Percentiles rank a stretch among this genome's conserved stretches.
Conservation (phyloP, 2,329 filamentous ascomycete genomes). For the Calonectria crousiana region DNA sequence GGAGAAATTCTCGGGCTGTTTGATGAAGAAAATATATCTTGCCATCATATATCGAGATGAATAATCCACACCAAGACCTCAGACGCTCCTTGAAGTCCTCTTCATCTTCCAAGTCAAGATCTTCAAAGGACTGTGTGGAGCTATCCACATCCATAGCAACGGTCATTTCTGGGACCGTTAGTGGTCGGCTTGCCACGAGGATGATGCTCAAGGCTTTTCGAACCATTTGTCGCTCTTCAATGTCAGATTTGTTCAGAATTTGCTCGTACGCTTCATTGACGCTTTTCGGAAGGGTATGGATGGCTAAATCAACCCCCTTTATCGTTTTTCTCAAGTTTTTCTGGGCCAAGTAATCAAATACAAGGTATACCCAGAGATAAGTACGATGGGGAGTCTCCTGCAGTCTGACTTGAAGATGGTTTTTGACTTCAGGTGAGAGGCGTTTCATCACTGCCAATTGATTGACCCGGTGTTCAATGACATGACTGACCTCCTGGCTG, state of each 20-base stretch:
- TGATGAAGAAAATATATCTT: conserved; percentile 32
- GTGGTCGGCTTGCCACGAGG: conserved; percentile 40
- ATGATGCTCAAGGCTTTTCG: conserved; percentile 43
- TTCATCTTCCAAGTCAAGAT: conserved; percentile 39
- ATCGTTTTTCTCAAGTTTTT: no score
- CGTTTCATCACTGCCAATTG: no score
- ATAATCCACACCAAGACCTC: conserved; percentile 43
- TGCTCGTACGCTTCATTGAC: no score
- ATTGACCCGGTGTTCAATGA: no score
- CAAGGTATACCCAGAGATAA: no score
- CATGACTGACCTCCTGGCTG: no score
- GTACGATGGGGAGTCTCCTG: no score
- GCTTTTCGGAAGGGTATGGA: no score
- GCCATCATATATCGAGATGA: conserved; percentile 46
- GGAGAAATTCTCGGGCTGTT: conserved; percentile 48
- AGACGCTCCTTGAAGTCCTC: conserved; percentile 35
- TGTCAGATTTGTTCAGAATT: conserved; percentile 30
- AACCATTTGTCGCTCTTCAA: conserved; percentile 15
- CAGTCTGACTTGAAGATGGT: no score
- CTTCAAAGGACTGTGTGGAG: not conserved
- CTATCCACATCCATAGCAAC: conserved; percentile 38
- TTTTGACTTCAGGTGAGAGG: no score
- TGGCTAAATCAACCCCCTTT: no score
- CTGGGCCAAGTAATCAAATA: no score
- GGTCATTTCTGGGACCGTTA: conserved; percentile 47